Percentiles rank a stretch among this genome's conserved stretches.
These are phyloP conservation scores for Malassezia globosa DNA, from an alignment of 1,284 basidiomycete genomes.

Conservation along the genomic window DNA sequence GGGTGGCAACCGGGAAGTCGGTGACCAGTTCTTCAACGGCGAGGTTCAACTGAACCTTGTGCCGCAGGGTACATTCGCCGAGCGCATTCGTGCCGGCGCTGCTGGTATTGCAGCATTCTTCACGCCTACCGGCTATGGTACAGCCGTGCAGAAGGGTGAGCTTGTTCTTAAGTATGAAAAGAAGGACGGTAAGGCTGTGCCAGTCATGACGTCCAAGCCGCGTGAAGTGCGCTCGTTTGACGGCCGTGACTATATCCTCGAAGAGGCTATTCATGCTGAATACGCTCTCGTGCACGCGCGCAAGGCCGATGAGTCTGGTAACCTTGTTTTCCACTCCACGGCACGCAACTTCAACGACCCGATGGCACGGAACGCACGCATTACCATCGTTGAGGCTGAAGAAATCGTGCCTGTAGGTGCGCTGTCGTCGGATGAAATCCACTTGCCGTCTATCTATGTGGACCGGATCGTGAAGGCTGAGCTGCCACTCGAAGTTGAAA, in stretches of 20 bases:
- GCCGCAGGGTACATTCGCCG: conserved; percentile 60
- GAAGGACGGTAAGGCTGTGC: not conserved
- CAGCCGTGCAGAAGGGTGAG: conserved; percentile 48
- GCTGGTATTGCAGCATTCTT: conserved; percentile 93
- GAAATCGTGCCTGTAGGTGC: conserved; percentile 36
- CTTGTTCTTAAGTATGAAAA: conserved; percentile 47
- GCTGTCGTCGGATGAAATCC: conserved; percentile 34
- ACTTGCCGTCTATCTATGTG: conserved; percentile 39
- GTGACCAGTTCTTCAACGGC: conserved; percentile 36
- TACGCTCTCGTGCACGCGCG: conserved; percentile 82
- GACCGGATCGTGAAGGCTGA: conserved; percentile 32
- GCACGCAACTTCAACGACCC: conserved; percentile 40
- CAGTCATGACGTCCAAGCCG: not conserved
- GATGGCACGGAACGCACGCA: conserved; percentile 40
- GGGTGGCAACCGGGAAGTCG: conserved; percentile 44
- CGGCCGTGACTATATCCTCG: conserved; percentile 73
- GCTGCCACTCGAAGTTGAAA: conserved; percentile 34
- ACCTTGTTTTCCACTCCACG: conserved; percentile 48
- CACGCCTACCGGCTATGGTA: conserved; percentile 68
- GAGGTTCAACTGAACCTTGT: conserved; percentile 38
- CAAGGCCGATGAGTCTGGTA: conserved; percentile 73
- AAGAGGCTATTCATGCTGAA: conserved; percentile 74
- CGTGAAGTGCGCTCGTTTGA: conserved; percentile 63
- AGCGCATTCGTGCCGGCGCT: conserved; percentile 78
- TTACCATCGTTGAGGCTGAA: conserved; percentile 43